Evolutionary conservation across 108 stramenopile genomes (phyloP), one percentile per base, ranked within the genome.

Genomic region (Aurantiochytrium sp.): DNA sequence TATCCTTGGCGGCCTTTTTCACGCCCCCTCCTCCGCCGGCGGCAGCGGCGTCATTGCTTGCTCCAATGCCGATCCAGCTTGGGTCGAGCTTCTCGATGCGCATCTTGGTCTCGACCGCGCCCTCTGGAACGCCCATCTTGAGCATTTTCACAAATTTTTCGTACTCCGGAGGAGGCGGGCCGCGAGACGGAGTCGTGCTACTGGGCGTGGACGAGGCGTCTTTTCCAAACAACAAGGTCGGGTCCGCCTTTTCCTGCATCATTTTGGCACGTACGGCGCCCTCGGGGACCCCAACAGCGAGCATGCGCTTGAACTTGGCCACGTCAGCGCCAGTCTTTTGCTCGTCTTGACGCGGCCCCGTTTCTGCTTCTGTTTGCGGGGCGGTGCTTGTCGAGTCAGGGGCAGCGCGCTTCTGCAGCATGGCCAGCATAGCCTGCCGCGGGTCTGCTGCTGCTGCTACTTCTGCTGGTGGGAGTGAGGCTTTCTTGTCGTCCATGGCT

Each of bases 71-170:
- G 22, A 81, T 41, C 37, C 37, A 81, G 24, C 17, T 48, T 6
- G 69, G 69, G 45, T 81, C 45, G 3, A 81, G 69, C 5, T 48
- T 48, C 45, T 81, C 69, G 5, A 48, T 5, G 12, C 45, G 42
- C 69, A 81, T 81, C 45, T 81, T 81, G 12, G 45, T 10, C n/a
- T 39, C 45, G 19, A 81, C 69, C 5, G 69, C 69, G 5, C 42
- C 69, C 24, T 22, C 69, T 5, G 69, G 69, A 81, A 81, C 69
- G 8, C 69, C 69, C 69, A 81, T 81, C n/a, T 81, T 81, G 17
- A 81, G 69, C 69, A 81, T 81, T 30, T 81, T 81, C 10, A 10
- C n/a, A 48, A 81, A 81, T 48, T 48, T 81, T 34, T 10, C 45
- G 3, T 81, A 81, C 24, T 81, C 69, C 17, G 37, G 42, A 39